These are phyloP conservation scores for Cercophora sp. DNA, from an alignment of 495 filamentous ascomycete species.

Conservation along the genomic window DNA sequence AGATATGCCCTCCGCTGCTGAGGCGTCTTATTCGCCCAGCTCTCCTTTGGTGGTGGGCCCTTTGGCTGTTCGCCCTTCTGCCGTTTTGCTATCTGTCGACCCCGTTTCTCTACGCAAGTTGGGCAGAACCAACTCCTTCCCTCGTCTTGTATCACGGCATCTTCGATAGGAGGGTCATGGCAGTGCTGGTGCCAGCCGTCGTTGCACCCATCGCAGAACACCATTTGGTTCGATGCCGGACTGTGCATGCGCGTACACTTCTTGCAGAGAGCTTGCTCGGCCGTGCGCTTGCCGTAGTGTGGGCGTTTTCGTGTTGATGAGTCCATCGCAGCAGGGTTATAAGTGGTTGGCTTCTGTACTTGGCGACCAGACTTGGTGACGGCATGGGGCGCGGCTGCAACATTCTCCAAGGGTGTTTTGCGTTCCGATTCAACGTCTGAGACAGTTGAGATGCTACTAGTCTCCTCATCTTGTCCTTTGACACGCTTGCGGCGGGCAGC, in stretches of 20 bases:
- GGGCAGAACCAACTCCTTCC: constrained; percentile 71
- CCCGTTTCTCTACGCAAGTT: constrained; percentile 54
- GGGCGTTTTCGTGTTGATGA: constrained; percentile 34
- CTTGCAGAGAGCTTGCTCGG: constrained; percentile 60
- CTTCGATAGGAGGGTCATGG: constrained; percentile 75
- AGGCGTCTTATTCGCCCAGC: constrained; percentile 41
- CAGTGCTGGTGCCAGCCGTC: constrained; percentile 86
- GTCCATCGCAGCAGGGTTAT: constrained; percentile 54
- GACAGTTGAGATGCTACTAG: constrained; percentile 13
- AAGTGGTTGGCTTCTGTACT: constrained; percentile 69
- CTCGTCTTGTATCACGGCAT: constrained; percentile 62
- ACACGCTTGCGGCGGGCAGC: constrained; percentile 6
- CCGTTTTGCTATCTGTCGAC: constrained; percentile 38
- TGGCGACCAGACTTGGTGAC: constrained; percentile 82
- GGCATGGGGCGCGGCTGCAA: constrained; percentile 56
- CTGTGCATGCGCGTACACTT: constrained; percentile 75
- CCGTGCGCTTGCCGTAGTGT: constrained; percentile 45
- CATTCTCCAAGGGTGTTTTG: constrained; percentile 4
- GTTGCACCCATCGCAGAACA: constrained; percentile 93
- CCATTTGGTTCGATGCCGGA: constrained; percentile 76
- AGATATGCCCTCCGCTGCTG: constrained; percentile 40
- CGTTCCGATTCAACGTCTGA: constrained; percentile 10
- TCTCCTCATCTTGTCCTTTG: constrained; percentile 16
- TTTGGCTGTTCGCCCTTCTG: constrained; percentile 14
- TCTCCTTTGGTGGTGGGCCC: constrained; percentile 25